These are phyloP conservation scores for Rhipidocladum racemiflorum DNA, from an alignment of 176 grass and related monocot species.

Conservation along the genomic window DNA sequence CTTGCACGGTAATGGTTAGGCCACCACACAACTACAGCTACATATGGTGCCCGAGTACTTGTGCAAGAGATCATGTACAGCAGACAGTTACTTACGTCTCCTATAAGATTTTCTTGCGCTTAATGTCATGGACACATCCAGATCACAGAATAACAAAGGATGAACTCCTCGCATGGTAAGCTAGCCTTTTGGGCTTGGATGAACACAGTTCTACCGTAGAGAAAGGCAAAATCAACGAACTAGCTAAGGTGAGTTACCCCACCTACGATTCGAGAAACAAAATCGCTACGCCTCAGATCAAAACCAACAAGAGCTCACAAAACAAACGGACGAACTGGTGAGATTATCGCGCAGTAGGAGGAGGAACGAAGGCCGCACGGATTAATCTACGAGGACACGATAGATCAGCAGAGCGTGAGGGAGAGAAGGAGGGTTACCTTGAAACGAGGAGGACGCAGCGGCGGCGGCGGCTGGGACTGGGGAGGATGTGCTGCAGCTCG, in stretches of 20 bases:
- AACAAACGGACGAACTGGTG: background rate
- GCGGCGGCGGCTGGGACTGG: conserved; percentile 2
- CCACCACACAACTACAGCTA: background rate
- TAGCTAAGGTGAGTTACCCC: background rate
- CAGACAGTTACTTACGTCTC: background rate
- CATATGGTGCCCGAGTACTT: background rate
- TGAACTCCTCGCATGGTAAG: background rate
- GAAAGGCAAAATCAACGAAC: background rate
- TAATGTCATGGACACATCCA: background rate
- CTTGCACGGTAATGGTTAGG: conserved; percentile 22
- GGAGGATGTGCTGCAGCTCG: background rate
- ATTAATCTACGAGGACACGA: background rate
- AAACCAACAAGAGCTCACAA: background rate
- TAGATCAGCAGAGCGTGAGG: background rate
- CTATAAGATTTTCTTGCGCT: background rate
- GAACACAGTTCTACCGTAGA: background rate
- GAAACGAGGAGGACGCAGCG: conserved; percentile 5
- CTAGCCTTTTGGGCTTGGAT: background rate
- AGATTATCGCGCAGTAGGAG: background rate
- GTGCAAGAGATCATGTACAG: conserved; percentile 5
- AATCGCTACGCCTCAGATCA: background rate
- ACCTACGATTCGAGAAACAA: background rate
- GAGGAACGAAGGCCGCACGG: background rate
- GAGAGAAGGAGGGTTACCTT: conserved; percentile 17
- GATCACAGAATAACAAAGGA: background rate